Evolutionary conservation across 208 protist genomes (phyloP), one percentile per base, ranked within the genome.

Genomic region (Acanthamoeba sp.): DNA sequence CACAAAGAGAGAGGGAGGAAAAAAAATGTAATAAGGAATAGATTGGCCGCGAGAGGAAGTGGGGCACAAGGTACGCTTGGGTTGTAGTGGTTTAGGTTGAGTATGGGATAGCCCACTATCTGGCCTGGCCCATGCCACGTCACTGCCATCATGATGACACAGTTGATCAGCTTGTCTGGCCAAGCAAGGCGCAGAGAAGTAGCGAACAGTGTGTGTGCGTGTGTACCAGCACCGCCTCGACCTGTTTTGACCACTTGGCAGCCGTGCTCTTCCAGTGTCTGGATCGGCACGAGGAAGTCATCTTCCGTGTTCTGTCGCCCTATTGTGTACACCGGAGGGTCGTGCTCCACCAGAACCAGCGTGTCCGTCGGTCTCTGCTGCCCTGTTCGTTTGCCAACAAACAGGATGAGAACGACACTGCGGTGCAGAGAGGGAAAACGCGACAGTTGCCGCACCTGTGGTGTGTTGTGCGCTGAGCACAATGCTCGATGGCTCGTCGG

Each of bases 121-220:
- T 90, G 84, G 14, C 84, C 84, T 1, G 84, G 84, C 55, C 84
- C 84, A 66, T 90, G 84, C 52, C 48, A 90, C 14, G 84, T 90
- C 20, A 90, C 76, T 84, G 42, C 20, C 18, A 4, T 16, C 24
- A 29, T 55, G 48, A 24, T 27, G 7, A 24, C 57, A 64, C 27
- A 45, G 66, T 78, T 40, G 29, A 36, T 20, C 14, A 71, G 10
- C 62, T 29, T 71, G 62, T 29, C 5, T 71, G 7, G 14, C 14
- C 27, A 71, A 12, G 29, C 62, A 71, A 27, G 27, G 36, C 4
- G 16, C 32, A 32, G 36, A 16, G 14, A 38, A n/a, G n/a, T n/a
- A n/a, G n/a, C n/a, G n/a, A n/a, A n/a, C n/a, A n/a, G n/a, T n/a
- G n/a, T n/a, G n/a, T n/a, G n/a, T n/a, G 24, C 6, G 36, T n/a